phyloP scores from a whole-genome alignment of 2,329 filamentous ascomycete species.

The Fusarium decemcellulare region DNA sequence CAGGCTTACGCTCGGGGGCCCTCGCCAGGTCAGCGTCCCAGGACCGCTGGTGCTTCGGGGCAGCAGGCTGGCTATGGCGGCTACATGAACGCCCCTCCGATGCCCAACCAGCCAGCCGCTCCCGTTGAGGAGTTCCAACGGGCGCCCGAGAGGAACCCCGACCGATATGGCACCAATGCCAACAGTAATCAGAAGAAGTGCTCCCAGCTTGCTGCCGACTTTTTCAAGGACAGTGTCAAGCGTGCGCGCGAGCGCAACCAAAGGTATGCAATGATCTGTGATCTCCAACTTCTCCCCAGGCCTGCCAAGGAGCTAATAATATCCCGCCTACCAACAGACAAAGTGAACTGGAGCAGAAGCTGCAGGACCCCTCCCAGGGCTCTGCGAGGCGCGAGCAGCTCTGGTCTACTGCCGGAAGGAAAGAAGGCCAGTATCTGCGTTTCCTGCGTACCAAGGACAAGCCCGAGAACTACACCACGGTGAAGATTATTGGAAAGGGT shows the following conservation, averaged over 20 bases:
- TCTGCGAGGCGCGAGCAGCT: slow-evolving; percentile 86
- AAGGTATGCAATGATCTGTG: slow-evolving; percentile 71
- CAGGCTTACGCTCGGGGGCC: slow-evolving; percentile 78
- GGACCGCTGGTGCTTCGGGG: slow-evolving; percentile 81
- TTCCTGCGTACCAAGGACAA: slow-evolving; percentile 95
- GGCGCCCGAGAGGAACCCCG: slow-evolving; percentile 88
- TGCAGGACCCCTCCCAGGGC: slow-evolving; percentile 82
- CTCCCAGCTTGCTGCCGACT: slow-evolving; percentile 82
- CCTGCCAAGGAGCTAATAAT: slow-evolving; percentile 21
- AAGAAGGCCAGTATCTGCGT: slow-evolving; percentile 92
- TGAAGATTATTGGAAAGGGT: slow-evolving; percentile 99
- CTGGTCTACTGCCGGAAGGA: slow-evolving; percentile 85
- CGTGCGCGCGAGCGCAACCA: slow-evolving; percentile 95
- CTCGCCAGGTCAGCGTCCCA: slow-evolving; percentile 82
- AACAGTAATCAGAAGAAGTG: slow-evolving; percentile 81
- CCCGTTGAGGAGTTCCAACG: slow-evolving; percentile 81
- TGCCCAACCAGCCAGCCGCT: slow-evolving; percentile 71
- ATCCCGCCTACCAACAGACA: slow-evolving; percentile 69
- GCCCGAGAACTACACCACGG: slow-evolving; percentile 93
- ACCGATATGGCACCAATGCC: slow-evolving; percentile 77
- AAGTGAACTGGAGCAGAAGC: slow-evolving; percentile 89
- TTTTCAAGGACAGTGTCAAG: slow-evolving; percentile 99
- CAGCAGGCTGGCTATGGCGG: slow-evolving; percentile 74
- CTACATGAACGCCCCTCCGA: slow-evolving; percentile 76
- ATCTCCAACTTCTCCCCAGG: not conserved